A percentile compares a stretch with the other conserved stretches of the same genome.
phyloP scores from a whole-genome alignment of 2,329 filamentous ascomycete genomes.

The Colletotrichum nymphaeae region DNA sequence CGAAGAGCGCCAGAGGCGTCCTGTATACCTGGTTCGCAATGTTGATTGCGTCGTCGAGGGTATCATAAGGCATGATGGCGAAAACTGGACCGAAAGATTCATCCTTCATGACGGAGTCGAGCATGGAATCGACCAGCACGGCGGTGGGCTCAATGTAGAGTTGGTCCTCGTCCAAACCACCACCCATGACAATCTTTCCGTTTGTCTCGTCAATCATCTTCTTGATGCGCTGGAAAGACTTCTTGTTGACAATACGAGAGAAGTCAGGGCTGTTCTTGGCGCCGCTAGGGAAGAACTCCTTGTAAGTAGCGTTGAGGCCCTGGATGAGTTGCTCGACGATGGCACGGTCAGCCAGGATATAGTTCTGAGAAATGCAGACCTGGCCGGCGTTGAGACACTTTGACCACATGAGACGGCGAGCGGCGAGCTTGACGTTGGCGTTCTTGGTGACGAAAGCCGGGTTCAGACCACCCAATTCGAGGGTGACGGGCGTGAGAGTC shows the following conservation, averaged over 20 bases:
- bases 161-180: slow-evolving; percentile 81
- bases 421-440: slow-evolving; percentile 83
- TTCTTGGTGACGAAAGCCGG: slow-evolving; percentile 91
- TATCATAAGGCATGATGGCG: slow-evolving; percentile 80
- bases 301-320: slow-evolving; percentile 76
- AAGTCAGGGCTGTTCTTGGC: slow-evolving; percentile 83
- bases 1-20: slow-evolving; percentile 86
- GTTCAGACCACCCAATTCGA: slow-evolving; percentile 93
- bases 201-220: slow-evolving; percentile 86
- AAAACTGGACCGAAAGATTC: slow-evolving; percentile 97
- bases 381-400: slow-evolving; percentile 91
- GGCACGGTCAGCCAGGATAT: slow-evolving; percentile 83
- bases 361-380: slow-evolving; percentile 93
- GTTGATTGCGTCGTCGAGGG: slow-evolving; percentile 86
- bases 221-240: slow-evolving; percentile 86
- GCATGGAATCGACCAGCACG: slow-evolving; percentile 79
- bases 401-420: slow-evolving; percentile 86
- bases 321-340: slow-evolving; percentile 78
- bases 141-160: slow-evolving; percentile 92
- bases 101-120: slow-evolving; percentile 83
- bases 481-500: slow-evolving; percentile 85
- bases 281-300: slow-evolving; percentile 87
- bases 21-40: slow-evolving; percentile 84
- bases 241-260: slow-evolving; percentile 81
- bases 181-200: slow-evolving; percentile 89